Evolutionary conservation across 2,329 filamentous ascomycete species (phyloP), one percentile per base, ranked within the genome.

Genomic region (Diplodia corticola): DNA sequence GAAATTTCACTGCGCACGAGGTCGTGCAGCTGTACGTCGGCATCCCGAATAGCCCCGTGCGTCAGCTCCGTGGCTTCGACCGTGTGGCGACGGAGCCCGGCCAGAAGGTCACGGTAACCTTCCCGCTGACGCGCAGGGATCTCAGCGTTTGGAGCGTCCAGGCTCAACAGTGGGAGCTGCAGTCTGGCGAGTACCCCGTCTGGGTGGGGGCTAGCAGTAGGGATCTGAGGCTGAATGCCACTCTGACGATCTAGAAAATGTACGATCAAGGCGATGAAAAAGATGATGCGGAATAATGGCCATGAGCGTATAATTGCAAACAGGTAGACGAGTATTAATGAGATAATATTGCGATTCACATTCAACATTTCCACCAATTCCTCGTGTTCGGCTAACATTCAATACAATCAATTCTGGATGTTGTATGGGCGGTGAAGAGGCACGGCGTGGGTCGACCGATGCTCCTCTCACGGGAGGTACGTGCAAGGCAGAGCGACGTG

Each of bases 121-220:
- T 87, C 68, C 74, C 78, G 26, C 75, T 88, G 35, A 79, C 76
- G 70, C 74, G 82, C 13, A 73, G 83, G 13, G 82, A 85, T 66
- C 67, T 84, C 7, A 84, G 82, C 71, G 81, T 80, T 71, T 84
- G 82, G 82, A 80, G 84, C 60, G 71, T 79, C 1, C 70, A 71
- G n/a, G 70, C 75, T 9, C 79, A 83, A 72, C 69, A 78, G 64
- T 84, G 82, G 81, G 70, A 73, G 33, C 70, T 82, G n/a, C 74
- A 73, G 0, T 68, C 68, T 6, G 64, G 46, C 12, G 70, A 74
- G 26, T 61, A 76, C 68, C 68, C 53, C 6, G 63, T 78, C 5
- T 75, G 72, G 67, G 71, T 78, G 9, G 77, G 77, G 1, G 73
- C 74, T 4, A 79, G 77, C 61, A 78, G 76, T 66, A 69, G 75